phyloP scores from a whole-genome alignment of 2,329 filamentous ascomycete species.

The Eutypella sp. region DNA sequence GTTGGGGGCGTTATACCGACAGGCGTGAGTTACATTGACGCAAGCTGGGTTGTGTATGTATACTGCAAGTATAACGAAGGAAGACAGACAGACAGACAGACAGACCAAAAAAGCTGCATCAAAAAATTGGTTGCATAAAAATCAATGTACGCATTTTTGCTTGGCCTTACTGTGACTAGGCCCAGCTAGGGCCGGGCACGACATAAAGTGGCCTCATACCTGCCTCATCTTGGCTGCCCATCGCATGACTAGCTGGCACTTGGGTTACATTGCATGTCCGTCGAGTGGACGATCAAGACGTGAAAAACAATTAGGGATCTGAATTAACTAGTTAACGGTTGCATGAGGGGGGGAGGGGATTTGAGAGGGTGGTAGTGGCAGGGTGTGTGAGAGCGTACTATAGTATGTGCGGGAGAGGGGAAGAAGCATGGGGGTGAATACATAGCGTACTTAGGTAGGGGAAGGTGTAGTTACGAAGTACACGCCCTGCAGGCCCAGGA shows the following conservation, averaged over 20 bases:
- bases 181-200: not conserved
- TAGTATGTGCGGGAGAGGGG: conserved; percentile 6
- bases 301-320: too few relatives aligned
- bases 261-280: not conserved
- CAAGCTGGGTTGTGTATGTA: not conserved
- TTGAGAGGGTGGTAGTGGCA: conserved; percentile 7
- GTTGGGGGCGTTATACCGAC: not conserved
- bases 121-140: too few relatives aligned
- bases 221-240: not conserved
- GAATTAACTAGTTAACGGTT: not conserved
- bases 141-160: not conserved
- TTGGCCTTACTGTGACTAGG: not conserved
- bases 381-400: too few relatives aligned
- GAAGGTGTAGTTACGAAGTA: not conserved
- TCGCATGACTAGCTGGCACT: not conserved
- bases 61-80: not conserved
- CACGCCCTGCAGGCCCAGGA: not conserved
- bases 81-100: too few relatives aligned
- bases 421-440: not conserved
- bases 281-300: not conserved
- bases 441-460: not conserved
- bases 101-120: too few relatives aligned
- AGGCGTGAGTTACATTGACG: not conserved
- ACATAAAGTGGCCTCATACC: not conserved
- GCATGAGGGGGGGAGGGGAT: not conserved